Base-by-base conservation (phyloP, 352 stramenopile genomes). In the Phytophthora sansomeana region DNA sequence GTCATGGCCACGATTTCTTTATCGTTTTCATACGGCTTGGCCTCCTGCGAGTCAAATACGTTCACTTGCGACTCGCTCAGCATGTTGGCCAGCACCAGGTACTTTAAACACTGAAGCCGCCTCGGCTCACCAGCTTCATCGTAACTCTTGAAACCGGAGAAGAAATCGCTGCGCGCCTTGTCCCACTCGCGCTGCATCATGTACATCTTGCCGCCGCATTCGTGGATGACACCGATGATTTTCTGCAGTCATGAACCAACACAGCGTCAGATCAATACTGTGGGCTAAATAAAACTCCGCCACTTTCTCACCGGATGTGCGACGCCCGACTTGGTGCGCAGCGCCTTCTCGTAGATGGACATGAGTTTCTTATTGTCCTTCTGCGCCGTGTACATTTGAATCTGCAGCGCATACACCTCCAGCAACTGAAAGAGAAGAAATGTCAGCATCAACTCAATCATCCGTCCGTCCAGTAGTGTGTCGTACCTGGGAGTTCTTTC, bases 1-100 rank as follows among this genome's bases (percentile, higher is more conserved):
- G 95, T 98, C 96, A 99, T 99, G 16, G 96, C 96, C 9, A 86
- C 74, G 71, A 98, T 98, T 69, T 98, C 94, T 19, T 95, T 96
- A 82, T 98, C 95, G 67, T 98, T 96, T 56, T 98, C 89, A 72
- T 97, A 98, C 26, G 89, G 88, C 59, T 96, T 96, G 52, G 88
- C 88, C 42, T 96, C 96, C 58, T 98, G 96, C 21, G 86, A 97
- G 78, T 98, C 93, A 63, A 98, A 98, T 11, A 97, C 93, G 69
- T 98, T 98, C 50, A 98, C 97, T 29, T 96, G 92, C 4, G 89
- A 97, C 44, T 96, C 92, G 64, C 95, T 95, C 33, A 98, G 73
- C 96, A 98, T 98, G 59, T 96, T 98, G 29, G 94, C 94, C 56
- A 98, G 80, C 21, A 98, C 94, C 14, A 98, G 69, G 64, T 98